phyloP scores from a whole-genome alignment of 345 rosid genomes.

The Dipteronia sinensis region DNA sequence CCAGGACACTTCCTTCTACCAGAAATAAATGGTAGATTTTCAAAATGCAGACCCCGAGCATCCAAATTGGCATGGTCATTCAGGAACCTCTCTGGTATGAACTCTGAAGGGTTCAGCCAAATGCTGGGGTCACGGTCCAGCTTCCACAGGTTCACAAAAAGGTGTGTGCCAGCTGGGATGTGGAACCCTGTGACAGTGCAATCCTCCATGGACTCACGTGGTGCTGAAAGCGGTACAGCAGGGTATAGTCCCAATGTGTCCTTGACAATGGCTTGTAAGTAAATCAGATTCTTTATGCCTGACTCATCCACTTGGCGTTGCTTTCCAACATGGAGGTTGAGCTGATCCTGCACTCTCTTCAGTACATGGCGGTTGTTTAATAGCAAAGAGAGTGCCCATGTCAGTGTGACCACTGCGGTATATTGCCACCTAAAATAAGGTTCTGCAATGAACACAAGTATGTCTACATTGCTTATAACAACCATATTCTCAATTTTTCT shows the following conservation, averaged over 20 bases:
- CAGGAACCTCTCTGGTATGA: constrained; percentile 33
- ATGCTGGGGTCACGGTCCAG: constrained; percentile 23
- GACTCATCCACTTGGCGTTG: constrained; percentile 38
- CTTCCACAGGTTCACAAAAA: constrained; percentile 32
- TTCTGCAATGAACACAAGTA: constrained; percentile 34
- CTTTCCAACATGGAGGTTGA: constrained; percentile 32
- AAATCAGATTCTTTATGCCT: constrained; percentile 36
- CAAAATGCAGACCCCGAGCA: constrained; percentile 27
- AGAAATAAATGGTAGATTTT: constrained; percentile 29
- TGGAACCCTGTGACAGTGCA: constrained; percentile 30
- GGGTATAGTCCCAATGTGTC: constrained; percentile 48
- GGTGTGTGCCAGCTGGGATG: constrained; percentile 38
- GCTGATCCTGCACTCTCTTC: constrained; percentile 43
- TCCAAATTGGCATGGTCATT: constrained; percentile 20
- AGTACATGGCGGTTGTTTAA: constrained; percentile 34
- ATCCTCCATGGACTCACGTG: constrained; percentile 35
- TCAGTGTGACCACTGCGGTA: constrained; percentile 37
- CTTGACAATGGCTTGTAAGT: constrained; percentile 45
- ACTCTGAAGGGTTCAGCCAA: constrained; percentile 24
- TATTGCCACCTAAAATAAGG: constrained; percentile 48
- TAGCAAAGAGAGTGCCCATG: constrained; percentile 47
- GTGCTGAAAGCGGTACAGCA: constrained; percentile 32
- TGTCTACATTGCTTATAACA: no score
- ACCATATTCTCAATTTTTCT: neutral
- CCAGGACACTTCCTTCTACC: constrained; percentile 45